Base-by-base conservation (phyloP, 495 filamentous ascomycete species). In the Tuber borchii region DNA sequence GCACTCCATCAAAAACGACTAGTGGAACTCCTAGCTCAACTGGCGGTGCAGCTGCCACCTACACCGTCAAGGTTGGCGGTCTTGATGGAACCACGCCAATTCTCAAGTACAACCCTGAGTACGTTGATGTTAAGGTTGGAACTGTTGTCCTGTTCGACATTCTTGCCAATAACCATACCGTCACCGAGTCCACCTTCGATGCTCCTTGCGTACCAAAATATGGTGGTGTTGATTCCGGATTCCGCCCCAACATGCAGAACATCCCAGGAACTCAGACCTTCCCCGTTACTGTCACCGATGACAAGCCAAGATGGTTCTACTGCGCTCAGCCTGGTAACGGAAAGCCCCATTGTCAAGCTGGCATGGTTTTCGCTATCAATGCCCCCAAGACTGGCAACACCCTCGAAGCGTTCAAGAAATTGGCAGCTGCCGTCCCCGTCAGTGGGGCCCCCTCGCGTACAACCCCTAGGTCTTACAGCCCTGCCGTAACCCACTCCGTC, bases 131-230 rank as follows among this genome's bases (percentile, higher is more conserved):
- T 39, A 80, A 83, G 17, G 77, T 88, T 14, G 91, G 91, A 76
- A 90, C 92, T 82, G 88, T 87, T 76, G 87, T 93, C 82, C 80
- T 88, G 77, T 93, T 93, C 87, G 86, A 85, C 73, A 91, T 92
- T 87, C 84, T 87, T 82, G 86, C 87, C 74, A 82, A 83, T 71
- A 92, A 92, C 85, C 91, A 93, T 86, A 91, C 90, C 7, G 88
- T 86, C 61, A 91, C 90, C 6, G 90, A 93, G 83, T 91, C 90
- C 39, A 87, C 87, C 14, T 93, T 92, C 78, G 86, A 85, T 70
- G 84, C 84, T 9, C 91, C 91, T 34, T 93, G 91, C 84, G 85
- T 86, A 19, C 83, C 84, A 26, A 86, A 91, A 79, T 83, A 80
- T 7, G 51, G 70, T 3, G 90, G 90, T 75, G 86, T 89, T 22